Conservation (phyloP, 345 rosid species). For the Euphorbia tirucalli region DNA sequence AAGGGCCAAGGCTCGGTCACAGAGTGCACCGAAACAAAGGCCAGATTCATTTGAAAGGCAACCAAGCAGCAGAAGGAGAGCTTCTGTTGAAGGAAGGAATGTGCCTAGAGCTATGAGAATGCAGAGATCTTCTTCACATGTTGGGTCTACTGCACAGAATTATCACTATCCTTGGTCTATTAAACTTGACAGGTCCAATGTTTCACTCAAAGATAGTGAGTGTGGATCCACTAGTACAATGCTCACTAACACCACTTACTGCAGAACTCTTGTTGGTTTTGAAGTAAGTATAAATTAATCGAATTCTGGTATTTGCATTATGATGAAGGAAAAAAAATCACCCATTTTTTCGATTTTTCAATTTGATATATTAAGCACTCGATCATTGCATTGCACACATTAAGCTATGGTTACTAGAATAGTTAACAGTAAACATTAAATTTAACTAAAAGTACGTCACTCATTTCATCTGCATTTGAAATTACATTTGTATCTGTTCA, state of each 20-base stretch:
- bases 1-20: slow-evolving; percentile 24
- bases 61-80: slow-evolving; percentile 54
- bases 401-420: too few relatives aligned
- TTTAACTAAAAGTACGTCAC: too few relatives aligned
- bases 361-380: too few relatives aligned
- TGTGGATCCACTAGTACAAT: slow-evolving; percentile 81
- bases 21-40: slow-evolving; percentile 39
- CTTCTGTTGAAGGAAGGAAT: slow-evolving; percentile 70
- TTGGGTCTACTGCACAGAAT: slow-evolving; percentile 54
- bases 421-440: too few relatives aligned
- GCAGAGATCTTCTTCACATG: slow-evolving; percentile 89
- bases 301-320: too few relatives aligned
- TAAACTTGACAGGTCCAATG: slow-evolving; percentile 71
- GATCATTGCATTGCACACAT: too few relatives aligned
- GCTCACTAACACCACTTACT: slow-evolving; percentile 61
- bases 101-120: slow-evolving; percentile 67
- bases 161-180: slow-evolving; percentile 71
- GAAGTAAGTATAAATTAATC: slow-evolving; percentile 20
- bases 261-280: slow-evolving; percentile 55
- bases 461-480: too few relatives aligned
- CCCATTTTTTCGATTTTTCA: too few relatives aligned
- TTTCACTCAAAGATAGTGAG: slow-evolving; percentile 74
- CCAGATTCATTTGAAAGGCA: slow-evolving; percentile 72
- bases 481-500: too few relatives aligned
- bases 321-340: too few relatives aligned